Conservation (phyloP, 768 basidiomycete species). For the Psilocybe tampanensis region DNA sequence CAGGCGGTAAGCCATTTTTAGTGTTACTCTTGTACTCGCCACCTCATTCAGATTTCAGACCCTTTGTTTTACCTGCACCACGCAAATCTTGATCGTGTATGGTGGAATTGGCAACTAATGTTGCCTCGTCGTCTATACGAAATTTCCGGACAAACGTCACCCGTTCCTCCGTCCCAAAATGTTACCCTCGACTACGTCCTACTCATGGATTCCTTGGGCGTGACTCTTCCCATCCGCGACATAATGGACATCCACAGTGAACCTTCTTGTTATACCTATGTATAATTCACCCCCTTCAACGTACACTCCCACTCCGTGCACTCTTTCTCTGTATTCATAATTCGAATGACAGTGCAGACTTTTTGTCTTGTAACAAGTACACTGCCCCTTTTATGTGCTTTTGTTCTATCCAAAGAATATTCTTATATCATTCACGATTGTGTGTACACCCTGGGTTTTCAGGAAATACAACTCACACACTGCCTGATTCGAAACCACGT, state of each 20-base stretch:
- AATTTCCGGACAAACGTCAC: conserved; percentile 33
- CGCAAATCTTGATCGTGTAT: conserved; percentile 40
- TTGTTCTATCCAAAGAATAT: too few relatives aligned
- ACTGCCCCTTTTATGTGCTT: not conserved
- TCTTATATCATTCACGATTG: too few relatives aligned
- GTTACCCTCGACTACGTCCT: conserved; percentile 36
- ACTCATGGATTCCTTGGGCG: conserved; percentile 30
- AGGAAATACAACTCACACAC: too few relatives aligned
- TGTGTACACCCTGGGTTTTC: too few relatives aligned
- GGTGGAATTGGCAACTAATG: conserved; percentile 42
- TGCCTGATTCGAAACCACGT: too few relatives aligned
- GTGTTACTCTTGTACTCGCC: not conserved
- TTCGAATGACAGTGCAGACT: not conserved
- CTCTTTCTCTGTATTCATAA: not conserved
- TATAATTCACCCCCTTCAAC: not conserved
- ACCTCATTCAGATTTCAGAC: not conserved
- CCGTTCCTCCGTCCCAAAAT: conserved; percentile 28
- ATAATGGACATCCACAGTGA: conserved; percentile 33
- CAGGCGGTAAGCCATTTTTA: conserved; percentile 31
- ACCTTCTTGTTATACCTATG: conserved; percentile 30
- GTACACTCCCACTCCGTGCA: not conserved
- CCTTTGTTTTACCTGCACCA: conserved; percentile 29
- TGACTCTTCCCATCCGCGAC: conserved; percentile 29
- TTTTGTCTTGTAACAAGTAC: not conserved
- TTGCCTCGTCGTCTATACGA: conserved; percentile 27